Evolutionary conservation across 495 filamentous ascomycete species (phyloP).

Genomic region (Aspergillus campestris): DNA sequence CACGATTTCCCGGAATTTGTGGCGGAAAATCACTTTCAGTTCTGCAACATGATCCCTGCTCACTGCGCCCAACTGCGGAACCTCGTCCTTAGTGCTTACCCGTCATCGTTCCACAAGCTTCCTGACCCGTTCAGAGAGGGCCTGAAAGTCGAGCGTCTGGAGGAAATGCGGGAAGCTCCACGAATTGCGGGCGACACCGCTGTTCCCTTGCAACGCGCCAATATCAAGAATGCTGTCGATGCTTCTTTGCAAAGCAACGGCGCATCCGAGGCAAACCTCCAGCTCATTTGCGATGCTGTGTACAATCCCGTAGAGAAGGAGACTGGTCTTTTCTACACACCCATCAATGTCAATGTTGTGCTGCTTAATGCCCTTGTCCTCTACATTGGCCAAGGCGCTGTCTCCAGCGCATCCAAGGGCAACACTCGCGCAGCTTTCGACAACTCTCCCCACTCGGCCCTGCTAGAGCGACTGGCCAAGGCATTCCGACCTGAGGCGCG

Average conservation of each 20-base stretch:
- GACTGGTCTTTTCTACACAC: constrained; percentile 50
- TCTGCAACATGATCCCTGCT: constrained; percentile 77
- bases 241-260: constrained; percentile 50
- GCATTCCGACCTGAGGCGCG: constrained; percentile 67
- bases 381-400: constrained; percentile 68
- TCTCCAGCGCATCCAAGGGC: constrained; percentile 47
- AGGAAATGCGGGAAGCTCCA: constrained; percentile 63
- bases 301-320: constrained; percentile 44
- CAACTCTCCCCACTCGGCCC: constrained; percentile 60
- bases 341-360: constrained; percentile 56
- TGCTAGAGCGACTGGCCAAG: constrained; percentile 67
- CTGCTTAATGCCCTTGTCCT: constrained; percentile 76
- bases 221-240: constrained; percentile 63
- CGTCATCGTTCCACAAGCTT: constrained; percentile 63
- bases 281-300: constrained; percentile 60
- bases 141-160: constrained; percentile 71
- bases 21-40: constrained; percentile 72
- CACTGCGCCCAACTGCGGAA: constrained; percentile 87
- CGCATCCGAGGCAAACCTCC: constrained; percentile 55
- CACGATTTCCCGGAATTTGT: constrained; percentile 95
- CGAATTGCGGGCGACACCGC: constrained; percentile 53
- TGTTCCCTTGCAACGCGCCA: constrained; percentile 47
- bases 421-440: constrained; percentile 57
- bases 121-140: constrained; percentile 75
- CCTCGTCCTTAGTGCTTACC: constrained; percentile 76